Conservation (phyloP, 1,139 yeast species). For the Zygotorulaspora mrakii region DNA sequence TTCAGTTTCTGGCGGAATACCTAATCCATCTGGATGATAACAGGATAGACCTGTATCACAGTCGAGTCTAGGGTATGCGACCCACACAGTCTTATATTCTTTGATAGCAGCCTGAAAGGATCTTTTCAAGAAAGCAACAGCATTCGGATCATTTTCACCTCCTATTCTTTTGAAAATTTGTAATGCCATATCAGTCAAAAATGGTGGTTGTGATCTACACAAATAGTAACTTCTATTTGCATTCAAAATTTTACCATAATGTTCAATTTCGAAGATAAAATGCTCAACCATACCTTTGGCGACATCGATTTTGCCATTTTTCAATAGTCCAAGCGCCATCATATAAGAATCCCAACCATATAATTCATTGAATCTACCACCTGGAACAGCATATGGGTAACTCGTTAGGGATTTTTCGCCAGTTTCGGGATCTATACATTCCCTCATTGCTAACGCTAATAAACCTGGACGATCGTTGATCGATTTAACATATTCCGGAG, state of each 20-base stretch:
- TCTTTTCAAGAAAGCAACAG: slow-evolving; percentile 58
- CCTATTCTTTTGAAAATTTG: slow-evolving; percentile 62
- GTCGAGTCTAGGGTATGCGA: slow-evolving; percentile 68
- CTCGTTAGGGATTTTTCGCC: slow-evolving; percentile 53
- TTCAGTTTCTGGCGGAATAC: slow-evolving; percentile 97
- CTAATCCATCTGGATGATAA: slow-evolving; percentile 84
- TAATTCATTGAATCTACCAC: slow-evolving; percentile 92
- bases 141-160: slow-evolving; percentile 41
- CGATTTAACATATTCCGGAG: slow-evolving; percentile 67
- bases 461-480: slow-evolving; percentile 83
- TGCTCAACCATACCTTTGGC: slow-evolving; percentile 93
- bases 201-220: slow-evolving; percentile 97
- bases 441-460: slow-evolving; percentile 68
- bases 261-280: slow-evolving; percentile 81
- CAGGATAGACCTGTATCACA: slow-evolving; percentile 77
- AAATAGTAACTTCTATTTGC: slow-evolving; percentile 92
- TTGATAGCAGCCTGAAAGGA: slow-evolving; percentile 77
- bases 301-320: slow-evolving; percentile 56
- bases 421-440: slow-evolving; percentile 47
- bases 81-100: slow-evolving; percentile 85
- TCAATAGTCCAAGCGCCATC: slow-evolving; percentile 78
- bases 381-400: slow-evolving; percentile 92
- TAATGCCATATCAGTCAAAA: slow-evolving; percentile 87
- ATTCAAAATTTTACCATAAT: slow-evolving; percentile 89
- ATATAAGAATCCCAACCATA: slow-evolving; percentile 99